Percentiles rank a stretch among this genome's conserved stretches.
Conservation (phyloP, 768 basidiomycete genomes). For the Russula ochroleuca region DNA sequence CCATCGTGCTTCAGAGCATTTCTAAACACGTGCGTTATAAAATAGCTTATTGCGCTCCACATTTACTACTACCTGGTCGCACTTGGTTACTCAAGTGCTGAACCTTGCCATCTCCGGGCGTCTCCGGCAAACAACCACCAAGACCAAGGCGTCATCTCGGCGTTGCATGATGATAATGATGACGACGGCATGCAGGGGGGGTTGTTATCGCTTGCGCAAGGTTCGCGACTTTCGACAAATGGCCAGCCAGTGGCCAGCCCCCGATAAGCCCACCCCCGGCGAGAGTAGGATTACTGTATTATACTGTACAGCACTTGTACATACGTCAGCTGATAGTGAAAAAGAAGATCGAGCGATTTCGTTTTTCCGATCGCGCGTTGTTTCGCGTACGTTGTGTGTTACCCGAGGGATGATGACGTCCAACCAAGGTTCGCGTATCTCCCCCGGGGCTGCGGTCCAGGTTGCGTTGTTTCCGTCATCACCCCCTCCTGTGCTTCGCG, state of each 20-base stretch:
- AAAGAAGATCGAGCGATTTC: neutral
- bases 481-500: conserved; percentile 9
- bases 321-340: conserved; percentile 17
- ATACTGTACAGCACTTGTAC: neutral
- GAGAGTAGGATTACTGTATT: no score
- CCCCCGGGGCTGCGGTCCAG: neutral
- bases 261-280: neutral
- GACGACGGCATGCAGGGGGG: no score
- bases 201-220: conserved; percentile 1
- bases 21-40: conserved; percentile 3
- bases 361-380: conserved; percentile 9
- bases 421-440: conserved; percentile 13
- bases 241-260: neutral
- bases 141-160: neutral
- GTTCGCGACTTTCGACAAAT: conserved; percentile 10
- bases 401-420: conserved; percentile 11
- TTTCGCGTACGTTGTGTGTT: no score
- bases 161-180: neutral
- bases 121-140: neutral
- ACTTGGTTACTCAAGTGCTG: no score
- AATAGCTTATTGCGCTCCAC: neutral
- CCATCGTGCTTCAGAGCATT: neutral
- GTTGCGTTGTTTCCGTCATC: conserved; percentile 6
- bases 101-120: neutral
- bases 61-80: neutral